A percentile compares a stretch with the other conserved stretches of the same genome.
Conservation (phyloP, 2,329 filamentous ascomycete genomes). For the Fusarium sp. region DNA sequence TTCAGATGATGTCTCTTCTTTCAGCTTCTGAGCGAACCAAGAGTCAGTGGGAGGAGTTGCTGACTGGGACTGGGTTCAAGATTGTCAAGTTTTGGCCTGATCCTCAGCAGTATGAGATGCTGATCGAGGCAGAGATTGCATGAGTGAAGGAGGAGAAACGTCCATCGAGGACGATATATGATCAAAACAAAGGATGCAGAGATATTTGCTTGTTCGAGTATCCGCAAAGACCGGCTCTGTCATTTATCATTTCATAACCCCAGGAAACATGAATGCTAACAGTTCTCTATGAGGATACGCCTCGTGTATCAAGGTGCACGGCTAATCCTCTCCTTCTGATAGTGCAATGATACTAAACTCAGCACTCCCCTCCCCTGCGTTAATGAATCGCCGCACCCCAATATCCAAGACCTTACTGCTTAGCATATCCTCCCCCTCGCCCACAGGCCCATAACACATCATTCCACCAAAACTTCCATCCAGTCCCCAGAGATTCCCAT, state of each 20-base stretch:
- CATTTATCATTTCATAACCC: too few species aligned
- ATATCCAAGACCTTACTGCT: background rate
- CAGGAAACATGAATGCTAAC: too few species aligned
- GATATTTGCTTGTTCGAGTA: background rate
- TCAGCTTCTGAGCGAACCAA: conserved; percentile 39
- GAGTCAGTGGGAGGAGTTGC: conserved; percentile 26
- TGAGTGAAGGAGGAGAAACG: background rate
- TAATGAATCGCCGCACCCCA: background rate
- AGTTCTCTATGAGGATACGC: too few species aligned
- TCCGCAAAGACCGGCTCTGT: too few species aligned
- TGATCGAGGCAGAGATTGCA: conserved; percentile 32
- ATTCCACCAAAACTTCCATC: background rate
- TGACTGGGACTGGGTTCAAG: conserved; percentile 10
- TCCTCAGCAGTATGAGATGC: conserved; percentile 40
- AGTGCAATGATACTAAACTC: background rate
- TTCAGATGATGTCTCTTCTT: conserved; percentile 40
- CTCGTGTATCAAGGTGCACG: too few species aligned
- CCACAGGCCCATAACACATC: background rate
- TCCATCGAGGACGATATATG: too few species aligned
- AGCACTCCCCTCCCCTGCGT: background rate
- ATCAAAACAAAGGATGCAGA: background rate
- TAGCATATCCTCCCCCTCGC: background rate
- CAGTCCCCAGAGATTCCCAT: background rate
- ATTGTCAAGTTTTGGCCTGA: conserved; percentile 34
- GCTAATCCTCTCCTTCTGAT: rapidly evolving